Conservation (phyloP, 805 yeast genomes). For the Lachancea nothofagi region DNA sequence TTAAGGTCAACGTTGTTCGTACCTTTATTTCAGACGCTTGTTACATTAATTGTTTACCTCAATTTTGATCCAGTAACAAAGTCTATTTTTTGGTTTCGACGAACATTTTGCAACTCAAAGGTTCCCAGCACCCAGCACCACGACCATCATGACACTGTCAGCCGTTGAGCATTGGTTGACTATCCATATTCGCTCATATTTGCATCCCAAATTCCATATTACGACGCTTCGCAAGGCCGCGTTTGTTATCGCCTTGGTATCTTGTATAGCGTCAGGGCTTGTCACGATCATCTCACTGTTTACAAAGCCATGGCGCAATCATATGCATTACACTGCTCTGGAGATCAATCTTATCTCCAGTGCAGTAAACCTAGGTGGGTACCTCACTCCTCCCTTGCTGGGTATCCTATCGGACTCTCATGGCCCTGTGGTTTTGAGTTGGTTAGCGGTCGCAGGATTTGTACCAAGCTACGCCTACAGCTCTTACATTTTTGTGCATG, state of each 20-base stretch:
- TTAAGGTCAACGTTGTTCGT: too few relatives aligned
- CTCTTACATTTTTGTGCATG: conserved; percentile 37
- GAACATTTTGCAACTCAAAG: too few relatives aligned
- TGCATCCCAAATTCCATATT: conserved; percentile 40
- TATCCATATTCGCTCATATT: conserved; percentile 38
- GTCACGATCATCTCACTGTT: conserved; percentile 77
- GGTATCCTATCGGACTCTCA: conserved; percentile 83
- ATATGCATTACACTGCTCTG: conserved; percentile 58
- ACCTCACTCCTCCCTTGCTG: conserved; percentile 71
- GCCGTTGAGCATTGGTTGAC: conserved; percentile 36
- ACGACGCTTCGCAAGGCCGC: conserved; percentile 42
- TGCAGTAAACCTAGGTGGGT: conserved; percentile 72
- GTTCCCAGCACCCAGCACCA: too few relatives aligned
- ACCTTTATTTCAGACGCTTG: too few relatives aligned
- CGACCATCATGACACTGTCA: conserved; percentile 23
- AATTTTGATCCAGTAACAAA: too few relatives aligned
- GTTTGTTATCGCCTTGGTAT: conserved; percentile 49
- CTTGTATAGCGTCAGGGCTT: conserved; percentile 77
- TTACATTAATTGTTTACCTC: too few relatives aligned
- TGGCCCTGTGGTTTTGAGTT: conserved; percentile 69
- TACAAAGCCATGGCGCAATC: conserved; percentile 57
- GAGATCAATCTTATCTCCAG: conserved; percentile 71
- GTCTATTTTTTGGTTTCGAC: too few relatives aligned
- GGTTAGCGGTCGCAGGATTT: conserved; percentile 54
- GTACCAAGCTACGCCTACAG: conserved; percentile 58